Percentiles rank a stretch among this genome's conserved stretches.
phyloP scores from a whole-genome alignment of 2,329 filamentous ascomycete genomes.

The Clonostachys rosea region DNA sequence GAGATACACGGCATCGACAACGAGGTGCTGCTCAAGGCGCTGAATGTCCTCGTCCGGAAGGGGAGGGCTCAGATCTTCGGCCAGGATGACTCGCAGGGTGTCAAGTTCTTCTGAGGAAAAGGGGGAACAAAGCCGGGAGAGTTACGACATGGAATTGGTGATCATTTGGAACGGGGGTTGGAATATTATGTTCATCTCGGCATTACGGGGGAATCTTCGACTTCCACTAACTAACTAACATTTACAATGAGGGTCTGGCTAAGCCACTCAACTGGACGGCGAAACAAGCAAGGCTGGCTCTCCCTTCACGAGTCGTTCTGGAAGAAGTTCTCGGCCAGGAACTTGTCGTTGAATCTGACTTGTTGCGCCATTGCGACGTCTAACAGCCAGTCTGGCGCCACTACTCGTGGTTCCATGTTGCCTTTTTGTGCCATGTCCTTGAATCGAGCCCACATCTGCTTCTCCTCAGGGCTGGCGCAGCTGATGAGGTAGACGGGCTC shows the following conservation, averaged over 20 bases:
- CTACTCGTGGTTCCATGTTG: constrained; percentile 76
- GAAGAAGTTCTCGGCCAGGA: constrained; percentile 45
- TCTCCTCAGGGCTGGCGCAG: constrained; percentile 61
- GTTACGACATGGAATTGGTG: too few relatives aligned
- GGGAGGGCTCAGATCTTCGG: constrained; percentile 95
- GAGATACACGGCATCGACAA: constrained; percentile 88
- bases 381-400: constrained; percentile 84
- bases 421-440: constrained; percentile 71
- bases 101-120: constrained; percentile 83
- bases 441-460: constrained; percentile 75
- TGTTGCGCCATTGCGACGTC: constrained; percentile 87
- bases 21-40: constrained; percentile 72
- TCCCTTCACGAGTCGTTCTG: constrained; percentile 4
- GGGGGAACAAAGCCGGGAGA: too few relatives aligned
- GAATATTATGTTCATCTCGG: too few relatives aligned
- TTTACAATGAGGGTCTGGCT: neutral
- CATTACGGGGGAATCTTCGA: too few relatives aligned
- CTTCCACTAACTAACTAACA: neutral
- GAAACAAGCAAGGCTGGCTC: neutral
- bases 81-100: constrained; percentile 78
- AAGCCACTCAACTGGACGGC: neutral
- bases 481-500: constrained; percentile 83
- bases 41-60: constrained; percentile 79
- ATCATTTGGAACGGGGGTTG: too few relatives aligned
- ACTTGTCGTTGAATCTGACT: constrained; percentile 61